Evolutionary conservation across 1,284 basidiomycete species (phyloP).

Genomic region (Leccinum insolens): DNA sequence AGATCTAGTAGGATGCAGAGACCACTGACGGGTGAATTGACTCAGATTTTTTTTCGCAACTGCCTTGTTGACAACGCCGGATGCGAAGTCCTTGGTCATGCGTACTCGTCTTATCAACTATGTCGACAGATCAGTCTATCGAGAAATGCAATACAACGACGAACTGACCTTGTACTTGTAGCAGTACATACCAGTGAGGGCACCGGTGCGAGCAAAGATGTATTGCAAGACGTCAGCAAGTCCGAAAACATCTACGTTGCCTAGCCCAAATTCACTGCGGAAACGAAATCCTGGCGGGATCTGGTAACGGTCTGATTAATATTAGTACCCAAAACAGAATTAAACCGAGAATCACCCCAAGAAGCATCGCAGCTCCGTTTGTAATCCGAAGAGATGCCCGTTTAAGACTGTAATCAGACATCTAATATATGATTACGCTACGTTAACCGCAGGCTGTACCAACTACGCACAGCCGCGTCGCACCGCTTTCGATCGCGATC

Average conservation of each 20-base stretch:
- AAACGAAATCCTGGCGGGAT: background rate
- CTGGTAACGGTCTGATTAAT: background rate
- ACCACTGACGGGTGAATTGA: too few species aligned
- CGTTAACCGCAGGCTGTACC: too few species aligned
- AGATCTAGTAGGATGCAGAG: too few species aligned
- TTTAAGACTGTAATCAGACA: background rate
- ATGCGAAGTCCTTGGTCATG: constrained; percentile 91
- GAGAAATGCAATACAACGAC: constrained; percentile 3
- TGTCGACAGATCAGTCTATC: constrained; percentile 6
- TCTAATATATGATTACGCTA: background rate
- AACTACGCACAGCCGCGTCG: too few species aligned
- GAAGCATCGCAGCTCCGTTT: constrained; percentile 1
- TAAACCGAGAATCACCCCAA: background rate
- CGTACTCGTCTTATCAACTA: constrained; percentile 98
- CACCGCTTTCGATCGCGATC: too few species aligned
- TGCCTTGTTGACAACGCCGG: too few species aligned
- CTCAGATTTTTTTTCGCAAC: too few species aligned
- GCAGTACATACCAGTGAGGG: constrained; percentile 98
- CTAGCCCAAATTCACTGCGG: constrained; percentile 74
- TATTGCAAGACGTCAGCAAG: constrained; percentile 98
- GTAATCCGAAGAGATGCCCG: background rate
- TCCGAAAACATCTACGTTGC: constrained; percentile 99
- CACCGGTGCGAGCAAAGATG: constrained; percentile 97
- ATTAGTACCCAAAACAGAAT: background rate
- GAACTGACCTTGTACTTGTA: constrained; percentile 92